These are phyloP conservation scores for Gracilaria gracilis DNA, from an alignment of 23 red algal genomes.

Conservation along the genomic window DNA sequence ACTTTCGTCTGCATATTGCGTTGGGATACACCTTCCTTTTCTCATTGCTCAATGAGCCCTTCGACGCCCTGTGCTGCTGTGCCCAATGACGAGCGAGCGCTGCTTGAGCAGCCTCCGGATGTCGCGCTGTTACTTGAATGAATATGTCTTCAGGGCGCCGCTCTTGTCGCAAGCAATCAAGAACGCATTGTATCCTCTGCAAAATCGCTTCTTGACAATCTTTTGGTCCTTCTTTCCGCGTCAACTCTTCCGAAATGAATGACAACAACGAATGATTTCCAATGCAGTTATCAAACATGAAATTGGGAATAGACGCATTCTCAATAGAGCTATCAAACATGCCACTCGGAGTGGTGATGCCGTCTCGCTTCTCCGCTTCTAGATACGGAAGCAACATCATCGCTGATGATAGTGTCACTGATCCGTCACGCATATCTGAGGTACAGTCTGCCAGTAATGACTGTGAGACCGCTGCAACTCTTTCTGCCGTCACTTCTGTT, in stretches of 20 bases:
- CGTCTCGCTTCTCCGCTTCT: not conserved
- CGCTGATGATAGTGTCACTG: constrained; percentile 8
- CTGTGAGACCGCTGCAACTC: constrained; percentile 61
- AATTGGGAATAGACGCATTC: not conserved
- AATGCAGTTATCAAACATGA: constrained; percentile 29
- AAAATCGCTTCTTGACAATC: constrained; percentile 1
- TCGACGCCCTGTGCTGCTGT: not conserved
- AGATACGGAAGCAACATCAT: constrained; percentile 27
- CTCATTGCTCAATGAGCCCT: not conserved
- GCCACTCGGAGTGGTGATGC: not conserved
- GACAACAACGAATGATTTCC: constrained; percentile 11
- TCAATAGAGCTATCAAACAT: not conserved
- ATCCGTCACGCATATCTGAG: constrained; percentile 49
- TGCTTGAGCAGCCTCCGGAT: constrained; percentile 25
- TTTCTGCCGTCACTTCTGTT: constrained; percentile 48
- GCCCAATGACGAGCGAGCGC: constrained; percentile 7
- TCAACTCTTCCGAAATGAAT: constrained; percentile 6
- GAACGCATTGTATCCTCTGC: not conserved
- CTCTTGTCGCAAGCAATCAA: constrained; percentile 29
- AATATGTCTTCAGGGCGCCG: constrained; percentile 3
- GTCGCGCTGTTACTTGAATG: constrained; percentile 41
- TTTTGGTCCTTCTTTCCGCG: constrained; percentile 19
- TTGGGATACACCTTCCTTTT: not conserved
- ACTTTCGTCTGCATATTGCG: not conserved
- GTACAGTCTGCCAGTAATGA: constrained; percentile 34